phyloP scores from a whole-genome alignment of 805 yeast genomes.

The Candida pini region DNA sequence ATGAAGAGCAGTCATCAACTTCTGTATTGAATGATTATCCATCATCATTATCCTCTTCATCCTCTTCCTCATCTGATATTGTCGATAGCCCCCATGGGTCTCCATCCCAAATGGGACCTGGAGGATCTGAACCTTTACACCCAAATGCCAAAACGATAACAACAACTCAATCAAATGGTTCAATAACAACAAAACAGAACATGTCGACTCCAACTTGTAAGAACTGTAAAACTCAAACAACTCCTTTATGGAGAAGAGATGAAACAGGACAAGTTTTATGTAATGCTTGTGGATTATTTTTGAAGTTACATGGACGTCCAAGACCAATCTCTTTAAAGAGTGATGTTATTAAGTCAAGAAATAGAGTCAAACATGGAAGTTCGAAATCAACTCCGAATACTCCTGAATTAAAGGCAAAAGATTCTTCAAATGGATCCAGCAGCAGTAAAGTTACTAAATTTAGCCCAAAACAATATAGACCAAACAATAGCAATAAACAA shows the following conservation, averaged over 20 bases:
- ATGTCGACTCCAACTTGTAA: constrained; percentile 71
- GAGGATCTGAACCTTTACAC: constrained; percentile 30
- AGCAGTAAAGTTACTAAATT: constrained; percentile 26
- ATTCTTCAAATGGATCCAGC: constrained; percentile 16
- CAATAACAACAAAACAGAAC: constrained; percentile 60
- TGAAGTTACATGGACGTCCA: constrained; percentile 87
- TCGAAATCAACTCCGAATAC: constrained; percentile 45
- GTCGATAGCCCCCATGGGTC: too few relatives aligned
- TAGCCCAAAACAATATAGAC: constrained; percentile 34
- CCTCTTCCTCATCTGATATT: constrained; percentile 8
- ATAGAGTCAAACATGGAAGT: constrained; percentile 59
- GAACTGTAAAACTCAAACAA: constrained; percentile 87
- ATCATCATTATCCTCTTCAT: too few relatives aligned
- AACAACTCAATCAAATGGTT: constrained; percentile 51
- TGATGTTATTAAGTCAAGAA: constrained; percentile 87
- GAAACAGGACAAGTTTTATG: constrained; percentile 87
- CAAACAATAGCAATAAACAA: constrained; percentile 22
- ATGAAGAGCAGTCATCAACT: neutral
- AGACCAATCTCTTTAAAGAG: constrained; percentile 89
- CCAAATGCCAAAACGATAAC: constrained; percentile 61
- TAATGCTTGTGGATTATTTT: constrained; percentile 88
- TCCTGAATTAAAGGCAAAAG: constrained; percentile 52
- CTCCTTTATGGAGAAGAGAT: constrained; percentile 94
- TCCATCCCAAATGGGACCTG: neutral
- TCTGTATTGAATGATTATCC: too few relatives aligned